phyloP scores from a whole-genome alignment of 768 basidiomycete genomes.

The Amanita molliuscula region DNA sequence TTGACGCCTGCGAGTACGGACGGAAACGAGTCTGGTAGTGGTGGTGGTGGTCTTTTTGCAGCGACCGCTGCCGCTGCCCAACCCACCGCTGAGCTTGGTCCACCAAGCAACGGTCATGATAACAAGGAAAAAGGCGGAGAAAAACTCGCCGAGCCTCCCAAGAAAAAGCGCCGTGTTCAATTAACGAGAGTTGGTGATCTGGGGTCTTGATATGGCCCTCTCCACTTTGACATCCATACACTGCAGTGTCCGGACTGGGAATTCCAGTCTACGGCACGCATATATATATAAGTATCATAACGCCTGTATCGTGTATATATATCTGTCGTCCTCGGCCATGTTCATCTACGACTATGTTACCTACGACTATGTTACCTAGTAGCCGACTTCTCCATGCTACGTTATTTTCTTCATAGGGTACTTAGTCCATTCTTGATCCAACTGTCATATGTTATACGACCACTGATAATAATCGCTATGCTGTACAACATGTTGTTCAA shows the following conservation, averaged over 20 bases:
- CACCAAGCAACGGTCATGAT: neutral
- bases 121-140: conserved; percentile 3
- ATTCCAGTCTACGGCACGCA: neutral
- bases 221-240: too few species aligned
- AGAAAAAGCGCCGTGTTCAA: conserved; percentile 8
- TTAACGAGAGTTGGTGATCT: conserved; percentile 8
- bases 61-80: conserved; percentile 9
- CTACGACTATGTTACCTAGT: neutral
- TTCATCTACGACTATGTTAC: neutral
- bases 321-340: neutral
- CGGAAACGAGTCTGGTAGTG: conserved; percentile 19
- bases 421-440: neutral
- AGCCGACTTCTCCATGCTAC: neutral
- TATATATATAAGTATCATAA: conserved; percentile 5
- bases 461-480: neutral
- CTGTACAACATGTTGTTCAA: conserved; percentile 2
- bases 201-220: neutral
- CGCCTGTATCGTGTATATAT: neutral
- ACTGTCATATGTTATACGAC: neutral
- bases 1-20: conserved; percentile 41
- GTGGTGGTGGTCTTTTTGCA: neutral
- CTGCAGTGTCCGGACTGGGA: too few species aligned
- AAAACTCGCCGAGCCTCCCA: conserved; percentile 5
- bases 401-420: neutral
- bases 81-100: conserved; percentile 9